Percentiles rank a stretch among this genome's conserved stretches.
phyloP scores from a whole-genome alignment of 2,329 filamentous ascomycete species.

The Cladosporium velox region DNA sequence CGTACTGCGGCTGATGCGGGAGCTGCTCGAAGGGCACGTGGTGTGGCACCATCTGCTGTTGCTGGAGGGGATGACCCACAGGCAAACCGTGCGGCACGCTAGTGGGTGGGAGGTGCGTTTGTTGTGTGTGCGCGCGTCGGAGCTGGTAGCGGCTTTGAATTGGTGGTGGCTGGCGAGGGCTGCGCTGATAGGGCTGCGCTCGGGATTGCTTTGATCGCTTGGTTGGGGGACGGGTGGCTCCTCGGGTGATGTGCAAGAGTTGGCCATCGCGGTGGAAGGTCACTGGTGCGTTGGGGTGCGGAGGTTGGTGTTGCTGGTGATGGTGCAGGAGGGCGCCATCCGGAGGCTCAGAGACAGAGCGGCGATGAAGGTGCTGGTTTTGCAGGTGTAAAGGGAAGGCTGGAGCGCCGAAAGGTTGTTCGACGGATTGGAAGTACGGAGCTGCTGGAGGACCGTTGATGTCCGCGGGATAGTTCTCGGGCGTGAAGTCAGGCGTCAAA shows the following conservation, averaged over 20 bases:
- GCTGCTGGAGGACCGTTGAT: slow-evolving; percentile 18
- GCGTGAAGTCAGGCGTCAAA: slow-evolving; percentile 11
- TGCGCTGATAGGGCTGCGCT: slow-evolving; percentile 21
- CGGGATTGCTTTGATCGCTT: slow-evolving; percentile 24
- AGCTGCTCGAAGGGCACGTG: slow-evolving; percentile 10
- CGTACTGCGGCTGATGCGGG: slow-evolving; percentile 20
- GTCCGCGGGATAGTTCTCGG: slow-evolving; percentile 24
- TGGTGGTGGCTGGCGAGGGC: slow-evolving; percentile 2
- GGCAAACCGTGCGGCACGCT: slow-evolving; percentile 23
- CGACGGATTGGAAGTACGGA: slow-evolving; percentile 31
- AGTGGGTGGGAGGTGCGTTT: slow-evolving; percentile 23
- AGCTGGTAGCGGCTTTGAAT: slow-evolving; percentile 16
- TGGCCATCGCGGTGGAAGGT: slow-evolving; percentile 31
- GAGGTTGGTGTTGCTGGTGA: background rate
- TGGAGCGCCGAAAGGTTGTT: slow-evolving; percentile 22
- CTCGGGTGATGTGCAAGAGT: slow-evolving; percentile 25
- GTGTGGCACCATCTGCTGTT: slow-evolving; percentile 1
- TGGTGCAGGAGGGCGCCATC: slow-evolving; percentile 21
- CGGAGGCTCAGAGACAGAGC: slow-evolving; percentile 33
- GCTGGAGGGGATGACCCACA: slow-evolving; percentile 18
- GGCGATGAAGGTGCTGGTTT: slow-evolving; percentile 25
- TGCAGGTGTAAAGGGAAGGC: slow-evolving; percentile 17
- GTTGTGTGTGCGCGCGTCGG: slow-evolving; percentile 23
- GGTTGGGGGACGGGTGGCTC: slow-evolving; percentile 21
- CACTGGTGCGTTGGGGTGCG: slow-evolving; percentile 17